Percentiles rank a stretch among this genome's conserved stretches.
phyloP scores from a whole-genome alignment of 305 asterid species.

The Euphrasia arctica region DNA sequence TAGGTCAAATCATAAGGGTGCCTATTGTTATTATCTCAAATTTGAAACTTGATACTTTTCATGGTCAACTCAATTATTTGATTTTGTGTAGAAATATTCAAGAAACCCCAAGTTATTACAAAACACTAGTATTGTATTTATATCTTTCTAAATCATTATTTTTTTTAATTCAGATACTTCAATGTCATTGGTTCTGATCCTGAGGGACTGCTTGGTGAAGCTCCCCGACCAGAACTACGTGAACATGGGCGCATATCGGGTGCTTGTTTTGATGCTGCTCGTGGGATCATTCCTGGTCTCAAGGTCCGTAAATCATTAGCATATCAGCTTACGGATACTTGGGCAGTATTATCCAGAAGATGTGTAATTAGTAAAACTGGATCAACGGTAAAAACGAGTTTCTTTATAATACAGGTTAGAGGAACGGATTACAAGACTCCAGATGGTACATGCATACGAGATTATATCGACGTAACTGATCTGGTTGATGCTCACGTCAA shows the following conservation, averaged over 20 bases:
- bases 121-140: no score
- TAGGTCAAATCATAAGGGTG: background rate
- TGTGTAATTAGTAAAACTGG: background rate
- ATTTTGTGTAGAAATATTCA: no score
- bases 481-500: slow-evolving; percentile 90
- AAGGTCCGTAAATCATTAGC: slow-evolving; percentile 41
- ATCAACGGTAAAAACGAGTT: background rate
- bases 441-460: slow-evolving; percentile 90
- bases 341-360: slow-evolving; percentile 3
- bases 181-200: slow-evolving; percentile 98
- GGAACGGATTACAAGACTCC: slow-evolving; percentile 83
- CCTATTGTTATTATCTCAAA: background rate
- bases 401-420: slow-evolving; percentile 50
- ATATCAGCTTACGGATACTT: background rate
- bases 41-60: background rate
- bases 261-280: slow-evolving; percentile 98
- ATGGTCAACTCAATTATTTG: background rate
- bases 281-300: slow-evolving; percentile 82
- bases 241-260: slow-evolving; percentile 98
- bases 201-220: slow-evolving; percentile 96
- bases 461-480: slow-evolving; percentile 85
- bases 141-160: slow-evolving; percentile 6
- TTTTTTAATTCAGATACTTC: slow-evolving; percentile 58
- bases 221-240: slow-evolving; percentile 92
- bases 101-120: no score